Evolutionary conservation across 1,284 basidiomycete genomes (phyloP), one percentile per base, ranked within the genome.

Genomic region (Cutaneotrichosporon sp.): DNA sequence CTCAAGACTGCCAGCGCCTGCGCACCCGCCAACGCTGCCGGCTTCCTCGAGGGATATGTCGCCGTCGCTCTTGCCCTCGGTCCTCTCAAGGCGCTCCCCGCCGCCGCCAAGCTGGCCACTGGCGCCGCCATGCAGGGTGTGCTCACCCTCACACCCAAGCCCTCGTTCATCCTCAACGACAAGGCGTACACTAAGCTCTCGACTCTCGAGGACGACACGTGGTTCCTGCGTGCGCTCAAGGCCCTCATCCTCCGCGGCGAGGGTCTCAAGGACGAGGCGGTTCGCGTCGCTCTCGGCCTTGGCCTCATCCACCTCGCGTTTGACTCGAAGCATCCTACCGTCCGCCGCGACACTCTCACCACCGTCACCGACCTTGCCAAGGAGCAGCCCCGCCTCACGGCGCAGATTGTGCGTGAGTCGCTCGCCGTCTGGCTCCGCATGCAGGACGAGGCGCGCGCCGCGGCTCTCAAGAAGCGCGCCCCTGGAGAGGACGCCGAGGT

Each of bases 161-260:
- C 92, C 0, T 89, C 89, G 1, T 95, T 95, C 80, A 74, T 97
- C 43, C 72, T 95, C 22, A 91, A 87, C 85, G 92, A 94, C 60
- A 93, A 90, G 76, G 86, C 91, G 0, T 93, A 92, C 72, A 85
- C 87, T 59, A 92, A 91, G 74, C 70, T 89, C 6, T 80, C 80
- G 6, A 83, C 86, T 6, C 70, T 79, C 0, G 85, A 87, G 20
- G 92, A 95, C 33, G 87, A 91, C 66, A 72, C 70, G 18, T 95
- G 93, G 93, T 79, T 95, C 4, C 80, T 91, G n/a, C 84, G 88
- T 31, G 87, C 89, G 0, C 75, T 84, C 6, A 82, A 87, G 58
- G 84, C 83, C 1, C 79, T 86, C 0, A 67, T 90, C 6, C 67
- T 77, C 0, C 84, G 76, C 67, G 84, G 85, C 69, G 71, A 77